Base-by-base conservation (phyloP, 805 yeast species). In the Kodamaea lidongshanica region DNA sequence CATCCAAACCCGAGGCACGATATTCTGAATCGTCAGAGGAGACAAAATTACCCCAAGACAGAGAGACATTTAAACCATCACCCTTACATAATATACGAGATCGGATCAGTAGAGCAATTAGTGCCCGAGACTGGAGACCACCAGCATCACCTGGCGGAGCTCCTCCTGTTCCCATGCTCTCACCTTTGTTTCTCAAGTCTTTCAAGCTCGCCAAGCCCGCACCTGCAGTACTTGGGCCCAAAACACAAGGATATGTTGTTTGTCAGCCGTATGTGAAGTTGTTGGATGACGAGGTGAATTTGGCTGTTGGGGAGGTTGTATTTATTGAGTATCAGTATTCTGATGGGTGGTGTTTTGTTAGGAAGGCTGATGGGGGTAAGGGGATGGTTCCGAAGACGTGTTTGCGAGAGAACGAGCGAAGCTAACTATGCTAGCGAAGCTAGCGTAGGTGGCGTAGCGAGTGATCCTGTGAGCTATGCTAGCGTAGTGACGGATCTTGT, bases 331-430 rank as follows among this genome's bases (percentile, higher is more conserved):
- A 46, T 14, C 41, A 38, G 4, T 58, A 52, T 34, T 37, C 54
- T 8, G 67, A 61, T 27, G 66, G 65, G 3, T 64, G 70, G 70
- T 60, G 64, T 35, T 44, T 46, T 12, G 58, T 59, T 11, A 45
- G 42, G 16, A 6, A 43, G 12, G 24, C 38, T 1, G 40, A 34
- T 4, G 42, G 41, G 9, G 30, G 28, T 4, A 27, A 25, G 12
- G 68, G 70, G 2, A 50, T 61, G 39, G 56, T 60, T 3, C 70
- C 70, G 1, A 39, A 41, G 23, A 34, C 48, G 24, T 54, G 60
- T 38, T 38, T 59, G 14, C 39, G 38, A 23, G 36, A 35, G n/a
- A n/a, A n/a, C n/a, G n/a, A n/a, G n/a, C n/a, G n/a, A n/a, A n/a
- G n/a, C n/a, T n/a, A n/a, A n/a, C n/a, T n/a, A n/a, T n/a, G n/a